Percentiles rank a stretch among this genome's conserved stretches.
Conservation (phyloP, 148 eudicot species). For the Oxyria digyna region DNA sequence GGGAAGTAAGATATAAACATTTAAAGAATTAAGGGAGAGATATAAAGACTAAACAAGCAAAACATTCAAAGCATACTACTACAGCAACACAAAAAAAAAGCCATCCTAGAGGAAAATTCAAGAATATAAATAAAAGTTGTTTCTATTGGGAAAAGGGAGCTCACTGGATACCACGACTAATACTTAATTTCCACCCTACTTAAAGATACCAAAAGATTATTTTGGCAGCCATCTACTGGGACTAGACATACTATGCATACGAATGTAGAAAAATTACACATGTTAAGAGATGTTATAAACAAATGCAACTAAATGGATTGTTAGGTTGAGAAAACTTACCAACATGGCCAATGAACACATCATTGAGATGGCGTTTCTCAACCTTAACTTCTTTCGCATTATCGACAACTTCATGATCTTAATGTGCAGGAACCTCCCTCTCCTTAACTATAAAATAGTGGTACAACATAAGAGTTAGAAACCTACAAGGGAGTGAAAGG, state of each 20-base stretch:
- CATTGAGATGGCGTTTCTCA: constrained; percentile 81
- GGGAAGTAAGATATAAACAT: not conserved
- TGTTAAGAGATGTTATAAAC: too few species aligned
- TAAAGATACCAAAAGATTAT: not conserved
- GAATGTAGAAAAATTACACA: too few species aligned
- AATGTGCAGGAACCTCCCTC: constrained; percentile 25
- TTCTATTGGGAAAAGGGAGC: not conserved
- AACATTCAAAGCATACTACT: not conserved
- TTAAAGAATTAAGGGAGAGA: not conserved
- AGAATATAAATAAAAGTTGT: not conserved
- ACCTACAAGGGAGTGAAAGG: not conserved
- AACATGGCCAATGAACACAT: constrained; percentile 95
- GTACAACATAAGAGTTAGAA: not conserved
- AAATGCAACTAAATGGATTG: not conserved
- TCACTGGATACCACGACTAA: not conserved
- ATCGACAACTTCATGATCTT: constrained; percentile 24
- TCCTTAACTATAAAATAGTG: constrained; percentile 13
- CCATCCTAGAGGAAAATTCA: not conserved
- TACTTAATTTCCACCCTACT: not conserved
- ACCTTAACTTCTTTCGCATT: constrained; percentile 20
- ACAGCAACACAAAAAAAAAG: not conserved
- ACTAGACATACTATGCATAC: too few species aligned
- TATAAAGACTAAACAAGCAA: not conserved
- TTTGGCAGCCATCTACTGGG: too few species aligned
- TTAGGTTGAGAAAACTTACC: constrained; percentile 38